Evolutionary conservation across 1,284 basidiomycete species (phyloP).

Genomic region (Marasmius fiardii): DNA sequence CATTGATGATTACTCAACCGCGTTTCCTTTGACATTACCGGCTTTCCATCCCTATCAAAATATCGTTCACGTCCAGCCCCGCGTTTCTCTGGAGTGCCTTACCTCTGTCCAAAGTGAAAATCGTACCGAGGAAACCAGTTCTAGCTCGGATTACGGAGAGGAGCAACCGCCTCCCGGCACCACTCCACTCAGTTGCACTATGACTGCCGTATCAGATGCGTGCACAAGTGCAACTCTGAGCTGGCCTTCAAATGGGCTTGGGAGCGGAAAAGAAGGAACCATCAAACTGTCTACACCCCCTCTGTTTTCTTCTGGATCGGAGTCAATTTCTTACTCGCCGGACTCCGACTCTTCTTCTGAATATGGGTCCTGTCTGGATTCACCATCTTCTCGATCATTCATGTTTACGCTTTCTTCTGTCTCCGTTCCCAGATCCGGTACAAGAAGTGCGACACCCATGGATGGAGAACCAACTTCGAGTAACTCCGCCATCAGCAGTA

Average conservation of each 20-base stretch:
- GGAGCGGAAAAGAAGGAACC: not conserved
- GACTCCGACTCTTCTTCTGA: not conserved
- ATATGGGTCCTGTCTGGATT: not conserved
- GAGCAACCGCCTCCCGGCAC: not conserved
- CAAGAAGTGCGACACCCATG: not conserved
- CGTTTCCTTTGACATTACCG: conserved; percentile 63
- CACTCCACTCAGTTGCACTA: conserved; percentile 1
- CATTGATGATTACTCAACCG: conserved; percentile 46
- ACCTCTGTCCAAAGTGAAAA: conserved; percentile 21
- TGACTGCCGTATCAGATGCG: conserved; percentile 4
- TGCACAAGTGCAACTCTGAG: conserved; percentile 11
- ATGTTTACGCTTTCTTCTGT: not conserved
- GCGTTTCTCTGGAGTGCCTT: conserved; percentile 15
- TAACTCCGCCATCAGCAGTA: not conserved
- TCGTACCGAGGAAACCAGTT: not conserved
- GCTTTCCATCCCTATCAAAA: conserved; percentile 11
- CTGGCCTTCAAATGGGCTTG: conserved; percentile 15
- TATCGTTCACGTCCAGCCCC: conserved; percentile 16
- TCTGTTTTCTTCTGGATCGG: not conserved
- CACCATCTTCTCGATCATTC: not conserved
- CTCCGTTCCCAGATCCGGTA: not conserved
- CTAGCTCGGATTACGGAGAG: not conserved
- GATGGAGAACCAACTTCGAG: not conserved
- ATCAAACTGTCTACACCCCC: not conserved
- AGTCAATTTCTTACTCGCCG: not conserved